These are phyloP conservation scores for Benincasa hispida DNA, from an alignment of 306 rosid species.

Conservation along the genomic window DNA sequence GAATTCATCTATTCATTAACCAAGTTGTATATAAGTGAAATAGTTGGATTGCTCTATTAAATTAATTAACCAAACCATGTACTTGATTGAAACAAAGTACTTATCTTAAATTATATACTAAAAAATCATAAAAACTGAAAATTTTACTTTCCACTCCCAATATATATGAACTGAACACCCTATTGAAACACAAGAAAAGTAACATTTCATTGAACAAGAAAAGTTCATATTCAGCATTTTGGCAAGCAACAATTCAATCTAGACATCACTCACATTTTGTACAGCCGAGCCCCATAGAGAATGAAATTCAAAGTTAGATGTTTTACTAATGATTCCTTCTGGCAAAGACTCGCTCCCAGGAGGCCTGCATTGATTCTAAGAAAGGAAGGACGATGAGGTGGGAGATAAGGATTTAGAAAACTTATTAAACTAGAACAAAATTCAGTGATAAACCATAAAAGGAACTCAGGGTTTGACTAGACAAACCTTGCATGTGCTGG, in stretches of 20 bases:
- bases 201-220: background rate
- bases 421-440: background rate
- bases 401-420: background rate
- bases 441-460: background rate
- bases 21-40: background rate
- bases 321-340: conserved; percentile 24
- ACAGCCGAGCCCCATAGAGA: conserved; percentile 34
- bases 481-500: conserved; percentile 57
- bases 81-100: background rate
- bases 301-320: conserved; percentile 28
- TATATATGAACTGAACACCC: background rate
- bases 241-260: background rate
- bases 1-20: background rate
- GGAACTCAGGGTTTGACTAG: background rate
- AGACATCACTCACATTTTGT: conserved; percentile 11
- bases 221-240: background rate
- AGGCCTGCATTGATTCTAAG: conserved; percentile 28
- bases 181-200: background rate
- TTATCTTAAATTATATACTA: background rate
- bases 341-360: conserved; percentile 28
- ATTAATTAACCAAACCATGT: background rate
- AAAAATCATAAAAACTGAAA: background rate
- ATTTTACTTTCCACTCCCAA: background rate
- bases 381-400: background rate
- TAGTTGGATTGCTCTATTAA: background rate